Percentiles rank a stretch among this genome's conserved stretches.
Conservation (phyloP, 495 filamentous ascomycete species). For the Bathelium albidoporum region DNA sequence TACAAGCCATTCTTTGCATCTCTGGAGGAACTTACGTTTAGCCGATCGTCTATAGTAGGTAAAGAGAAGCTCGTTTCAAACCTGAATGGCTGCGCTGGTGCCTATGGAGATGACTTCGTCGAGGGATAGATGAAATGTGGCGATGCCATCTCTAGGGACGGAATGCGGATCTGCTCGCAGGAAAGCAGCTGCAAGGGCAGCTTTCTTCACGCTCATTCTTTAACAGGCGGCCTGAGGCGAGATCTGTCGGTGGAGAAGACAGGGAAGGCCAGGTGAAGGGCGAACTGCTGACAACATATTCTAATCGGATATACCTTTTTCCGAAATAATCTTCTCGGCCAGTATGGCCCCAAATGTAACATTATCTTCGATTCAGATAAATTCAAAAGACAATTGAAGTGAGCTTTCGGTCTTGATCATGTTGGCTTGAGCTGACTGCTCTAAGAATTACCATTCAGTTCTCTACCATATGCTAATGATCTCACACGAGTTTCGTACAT, state of each 20-base stretch:
- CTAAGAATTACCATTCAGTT: too few species aligned
- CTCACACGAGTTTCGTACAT: neutral
- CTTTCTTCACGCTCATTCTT: conserved; percentile 37
- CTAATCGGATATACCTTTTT: too few species aligned
- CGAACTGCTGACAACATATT: neutral
- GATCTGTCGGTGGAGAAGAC: neutral
- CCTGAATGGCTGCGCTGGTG: conserved; percentile 76
- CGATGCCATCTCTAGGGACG: conserved; percentile 61
- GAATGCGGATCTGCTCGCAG: conserved; percentile 65
- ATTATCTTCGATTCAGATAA: too few species aligned
- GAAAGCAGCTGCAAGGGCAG: conserved; percentile 64
- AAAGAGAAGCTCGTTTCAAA: conserved; percentile 51
- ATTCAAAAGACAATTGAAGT: too few species aligned
- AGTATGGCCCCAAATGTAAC: too few species aligned
- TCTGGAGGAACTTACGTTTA: conserved; percentile 51
- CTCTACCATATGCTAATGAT: too few species aligned
- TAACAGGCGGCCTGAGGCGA: conserved; percentile 53
- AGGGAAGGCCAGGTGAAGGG: neutral
- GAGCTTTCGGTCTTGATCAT: too few species aligned
- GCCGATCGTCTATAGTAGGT: conserved; percentile 39
- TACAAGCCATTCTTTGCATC: conserved; percentile 79
- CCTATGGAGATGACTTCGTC: conserved; percentile 64
- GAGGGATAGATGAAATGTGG: conserved; percentile 57
- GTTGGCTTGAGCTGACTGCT: too few species aligned
- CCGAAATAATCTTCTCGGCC: too few species aligned